Evolutionary conservation across 2,329 filamentous ascomycete species (phyloP).

Genomic region (Colletotrichum cuscutae): DNA sequence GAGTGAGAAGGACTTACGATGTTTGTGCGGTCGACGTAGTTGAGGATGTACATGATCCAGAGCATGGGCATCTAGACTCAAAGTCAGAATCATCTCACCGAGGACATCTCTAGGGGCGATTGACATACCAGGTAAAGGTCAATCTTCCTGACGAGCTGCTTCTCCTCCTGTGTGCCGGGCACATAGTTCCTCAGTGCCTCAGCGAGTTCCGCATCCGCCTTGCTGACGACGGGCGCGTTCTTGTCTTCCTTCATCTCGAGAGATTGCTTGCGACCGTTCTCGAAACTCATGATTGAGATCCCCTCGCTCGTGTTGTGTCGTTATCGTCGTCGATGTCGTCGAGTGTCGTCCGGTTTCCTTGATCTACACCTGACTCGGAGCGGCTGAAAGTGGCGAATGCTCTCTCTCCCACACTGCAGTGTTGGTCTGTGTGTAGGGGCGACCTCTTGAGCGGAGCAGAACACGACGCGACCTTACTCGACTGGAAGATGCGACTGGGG

Average conservation of each 20-base stretch:
- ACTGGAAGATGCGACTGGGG: neutral
- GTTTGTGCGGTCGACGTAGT: slow-evolving; percentile 43
- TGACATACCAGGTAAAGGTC: slow-evolving; percentile 26
- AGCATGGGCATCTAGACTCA: slow-evolving; percentile 4
- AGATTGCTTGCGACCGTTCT: slow-evolving; percentile 27
- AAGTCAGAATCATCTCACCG: neutral
- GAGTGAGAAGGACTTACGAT: slow-evolving; percentile 37
- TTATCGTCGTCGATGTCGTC: no score
- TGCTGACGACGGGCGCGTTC: slow-evolving; percentile 9
- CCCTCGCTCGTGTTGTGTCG: neutral
- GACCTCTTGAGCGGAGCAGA: neutral
- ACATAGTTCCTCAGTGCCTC: slow-evolving; percentile 42
- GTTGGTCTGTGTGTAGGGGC: neutral
- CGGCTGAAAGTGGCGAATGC: neutral
- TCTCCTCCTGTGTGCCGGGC: slow-evolving; percentile 39
- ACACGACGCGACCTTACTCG: neutral
- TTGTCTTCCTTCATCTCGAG: slow-evolving; percentile 36
- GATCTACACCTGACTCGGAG: neutral
- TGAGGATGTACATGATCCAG: slow-evolving; percentile 40
- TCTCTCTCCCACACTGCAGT: neutral
- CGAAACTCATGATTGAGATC: slow-evolving; percentile 2
- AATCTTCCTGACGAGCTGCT: slow-evolving; percentile 37
- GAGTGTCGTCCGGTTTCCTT: neutral
- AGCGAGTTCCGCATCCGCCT: slow-evolving; percentile 38
- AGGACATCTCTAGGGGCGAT: neutral